phyloP scores from a whole-genome alignment of 805 yeast species.

The Metschnikowia colocasiae region DNA sequence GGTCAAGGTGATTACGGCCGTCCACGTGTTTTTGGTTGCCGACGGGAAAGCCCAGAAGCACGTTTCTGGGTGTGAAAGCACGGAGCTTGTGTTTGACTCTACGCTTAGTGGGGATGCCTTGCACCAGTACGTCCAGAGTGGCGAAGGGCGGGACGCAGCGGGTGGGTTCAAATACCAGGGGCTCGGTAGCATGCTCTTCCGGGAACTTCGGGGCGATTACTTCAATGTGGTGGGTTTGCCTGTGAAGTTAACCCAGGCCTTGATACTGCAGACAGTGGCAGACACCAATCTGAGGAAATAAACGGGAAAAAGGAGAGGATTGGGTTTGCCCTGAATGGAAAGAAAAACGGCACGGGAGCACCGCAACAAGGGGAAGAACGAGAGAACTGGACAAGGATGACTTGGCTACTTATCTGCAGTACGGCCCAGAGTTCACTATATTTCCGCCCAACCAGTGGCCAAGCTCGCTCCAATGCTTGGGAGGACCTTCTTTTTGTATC shows the following conservation, averaged over 20 bases:
- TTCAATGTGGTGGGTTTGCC: slow-evolving; percentile 90
- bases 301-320: no score
- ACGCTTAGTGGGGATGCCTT: slow-evolving; percentile 53
- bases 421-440: no score
- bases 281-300: no score
- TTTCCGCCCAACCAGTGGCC: no score
- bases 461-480: no score
- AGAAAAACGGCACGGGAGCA: no score
- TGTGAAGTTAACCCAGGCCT: slow-evolving; percentile 15
- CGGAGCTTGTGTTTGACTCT: slow-evolving; percentile 47
- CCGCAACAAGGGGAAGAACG: no score
- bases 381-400: no score
- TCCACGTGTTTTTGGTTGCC: slow-evolving; percentile 22
- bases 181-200: slow-evolving; percentile 61
- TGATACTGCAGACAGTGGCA: slow-evolving; percentile 1
- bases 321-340: no score
- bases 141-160: slow-evolving; percentile 79
- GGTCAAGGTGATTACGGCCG: slow-evolving; percentile 34
- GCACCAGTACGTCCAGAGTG: slow-evolving; percentile 57
- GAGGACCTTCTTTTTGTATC: no score
- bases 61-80: slow-evolving; percentile 23
- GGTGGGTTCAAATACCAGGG: slow-evolving; percentile 92
- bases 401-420: no score
- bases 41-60: slow-evolving; percentile 7
- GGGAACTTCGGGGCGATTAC: slow-evolving; percentile 70